These are phyloP conservation scores for Penicillium freii DNA, from an alignment of 2,329 filamentous ascomycete genomes.

Conservation along the genomic window DNA sequence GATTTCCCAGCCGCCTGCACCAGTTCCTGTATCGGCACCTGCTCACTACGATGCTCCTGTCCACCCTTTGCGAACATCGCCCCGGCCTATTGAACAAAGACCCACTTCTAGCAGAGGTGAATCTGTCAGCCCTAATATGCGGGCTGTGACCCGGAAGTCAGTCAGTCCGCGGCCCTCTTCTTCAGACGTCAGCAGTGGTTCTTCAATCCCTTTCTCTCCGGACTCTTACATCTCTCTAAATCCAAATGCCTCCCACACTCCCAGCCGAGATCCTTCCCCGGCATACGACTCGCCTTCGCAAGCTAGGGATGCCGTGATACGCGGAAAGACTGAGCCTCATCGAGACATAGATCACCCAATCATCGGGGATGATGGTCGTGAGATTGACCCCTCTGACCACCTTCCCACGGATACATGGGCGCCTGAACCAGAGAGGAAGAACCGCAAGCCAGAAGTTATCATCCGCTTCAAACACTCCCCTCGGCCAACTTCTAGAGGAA, in stretches of 20 bases:
- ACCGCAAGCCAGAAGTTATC: constrained; percentile 48
- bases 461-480: constrained; percentile 47
- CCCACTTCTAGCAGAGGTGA: constrained; percentile 30
- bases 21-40: constrained; percentile 17
- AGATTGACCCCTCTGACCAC: constrained; percentile 66
- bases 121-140: constrained; percentile 34
- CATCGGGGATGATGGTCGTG: constrained; percentile 61
- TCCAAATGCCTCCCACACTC: constrained; percentile 42
- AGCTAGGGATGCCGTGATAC: constrained; percentile 39
- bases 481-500: constrained; percentile 25
- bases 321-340: constrained; percentile 38
- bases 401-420: constrained; percentile 65
- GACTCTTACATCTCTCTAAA: constrained; percentile 62
- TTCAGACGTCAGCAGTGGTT: constrained; percentile 40
- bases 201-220: constrained; percentile 57
- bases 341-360: constrained; percentile 55
- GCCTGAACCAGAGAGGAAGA: constrained; percentile 62
- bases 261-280: constrained; percentile 33
- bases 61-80: constrained; percentile 32
- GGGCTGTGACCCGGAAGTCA: constrained; percentile 54
- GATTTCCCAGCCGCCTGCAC: constrained; percentile 22
- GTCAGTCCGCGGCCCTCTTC: constrained; percentile 56
- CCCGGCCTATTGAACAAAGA: constrained; percentile 28
- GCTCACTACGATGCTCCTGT: constrained; percentile 22
- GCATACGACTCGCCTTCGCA: constrained; percentile 41